Evolutionary conservation across 2,329 filamentous ascomycete species (phyloP).

Genomic region (Botryotinia convoluta): DNA sequence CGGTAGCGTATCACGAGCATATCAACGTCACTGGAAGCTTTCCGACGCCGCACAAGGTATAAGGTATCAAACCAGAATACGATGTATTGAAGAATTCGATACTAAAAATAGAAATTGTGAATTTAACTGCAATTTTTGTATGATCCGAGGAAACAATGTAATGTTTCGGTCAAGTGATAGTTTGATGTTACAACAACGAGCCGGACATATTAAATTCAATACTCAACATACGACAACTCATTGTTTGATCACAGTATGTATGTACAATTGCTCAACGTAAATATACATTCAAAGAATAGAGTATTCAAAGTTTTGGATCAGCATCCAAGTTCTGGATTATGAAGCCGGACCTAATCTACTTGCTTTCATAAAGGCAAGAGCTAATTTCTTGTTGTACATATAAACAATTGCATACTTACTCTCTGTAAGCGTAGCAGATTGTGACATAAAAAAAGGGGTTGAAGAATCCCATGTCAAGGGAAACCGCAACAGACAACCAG

Average conservation of each 20-base stretch:
- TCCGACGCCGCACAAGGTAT: background rate
- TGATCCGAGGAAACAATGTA: too few relatives aligned
- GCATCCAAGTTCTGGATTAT: conserved; percentile 17
- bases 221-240: background rate
- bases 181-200: background rate
- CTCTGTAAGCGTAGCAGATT: conserved; percentile 22
- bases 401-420: conserved; percentile 29
- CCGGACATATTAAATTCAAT: background rate
- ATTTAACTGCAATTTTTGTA: background rate
- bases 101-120: background rate
- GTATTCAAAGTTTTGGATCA: conserved; percentile 18
- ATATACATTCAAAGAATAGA: conserved; percentile 6
- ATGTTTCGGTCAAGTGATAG: too few relatives aligned
- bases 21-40: conserved; percentile 2
- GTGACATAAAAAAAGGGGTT: conserved; percentile 28
- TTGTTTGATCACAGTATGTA: background rate
- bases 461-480: background rate
- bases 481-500: conserved; percentile 27
- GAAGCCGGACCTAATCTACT: conserved; percentile 29
- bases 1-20: background rate
- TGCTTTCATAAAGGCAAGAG: conserved; percentile 26
- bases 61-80: background rate
- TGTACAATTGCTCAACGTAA: background rate
- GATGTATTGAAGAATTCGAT: background rate
- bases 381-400: conserved; percentile 33